A percentile compares a stretch with the other conserved stretches of the same genome.
Conservation (phyloP, 495 filamentous ascomycete genomes). For the Hypoxylon perforatum region DNA sequence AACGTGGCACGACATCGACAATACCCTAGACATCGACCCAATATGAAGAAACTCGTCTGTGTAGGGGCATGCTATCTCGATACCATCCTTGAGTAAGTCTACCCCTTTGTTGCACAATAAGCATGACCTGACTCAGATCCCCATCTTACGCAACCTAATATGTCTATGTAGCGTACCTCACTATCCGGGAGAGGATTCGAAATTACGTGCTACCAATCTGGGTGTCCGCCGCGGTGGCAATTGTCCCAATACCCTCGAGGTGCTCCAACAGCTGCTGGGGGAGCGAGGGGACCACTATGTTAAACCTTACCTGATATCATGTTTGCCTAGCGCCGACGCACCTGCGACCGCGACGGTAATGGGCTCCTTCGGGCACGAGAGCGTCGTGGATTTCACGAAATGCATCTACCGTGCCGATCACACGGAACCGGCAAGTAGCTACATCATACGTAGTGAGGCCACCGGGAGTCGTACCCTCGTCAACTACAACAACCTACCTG, state of each 20-base stretch:
- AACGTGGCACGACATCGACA: constrained; percentile 41
- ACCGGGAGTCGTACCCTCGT: constrained; percentile 75
- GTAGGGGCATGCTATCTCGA: constrained; percentile 75
- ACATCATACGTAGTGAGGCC: constrained; percentile 71
- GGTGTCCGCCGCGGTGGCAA: constrained; percentile 75
- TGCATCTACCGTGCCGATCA: constrained; percentile 70
- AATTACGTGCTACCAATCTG: constrained; percentile 71
- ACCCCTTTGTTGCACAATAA: constrained; percentile 30
- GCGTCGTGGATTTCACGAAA: constrained; percentile 58
- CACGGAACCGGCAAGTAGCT: constrained; percentile 72
- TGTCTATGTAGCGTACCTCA: constrained; percentile 64
- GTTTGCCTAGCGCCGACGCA: constrained; percentile 48
- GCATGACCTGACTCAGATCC: constrained; percentile 34
- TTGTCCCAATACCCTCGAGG: constrained; percentile 75
- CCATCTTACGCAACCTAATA: constrained; percentile 23
- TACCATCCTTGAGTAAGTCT: constrained; percentile 71
- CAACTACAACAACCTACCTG: constrained; percentile 73
- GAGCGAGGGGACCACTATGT: constrained; percentile 27
- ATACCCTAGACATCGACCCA: not conserved
- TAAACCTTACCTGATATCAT: constrained; percentile 53
- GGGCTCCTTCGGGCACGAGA: constrained; percentile 54
- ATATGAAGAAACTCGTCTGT: constrained; percentile 62
- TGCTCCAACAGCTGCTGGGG: constrained; percentile 69
- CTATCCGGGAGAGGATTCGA: constrained; percentile 77
- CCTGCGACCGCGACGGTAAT: constrained; percentile 51